Evolutionary conservation across 2,329 filamentous ascomycete genomes (phyloP).

Genomic region (Xylogone sp.): DNA sequence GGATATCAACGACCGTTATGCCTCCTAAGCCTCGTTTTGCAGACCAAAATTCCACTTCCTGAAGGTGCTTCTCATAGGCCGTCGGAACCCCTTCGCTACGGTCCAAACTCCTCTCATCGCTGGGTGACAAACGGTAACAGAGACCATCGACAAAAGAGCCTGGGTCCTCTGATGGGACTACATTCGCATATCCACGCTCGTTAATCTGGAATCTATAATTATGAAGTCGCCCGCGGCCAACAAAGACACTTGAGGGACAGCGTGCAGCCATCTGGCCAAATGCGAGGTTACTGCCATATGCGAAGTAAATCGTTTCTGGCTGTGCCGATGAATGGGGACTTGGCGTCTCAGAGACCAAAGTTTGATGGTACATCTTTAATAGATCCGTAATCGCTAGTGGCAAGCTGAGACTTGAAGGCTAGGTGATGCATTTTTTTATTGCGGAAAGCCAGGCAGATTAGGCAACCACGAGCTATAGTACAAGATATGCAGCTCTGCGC

Average conservation of each 20-base stretch:
- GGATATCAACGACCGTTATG: neutral
- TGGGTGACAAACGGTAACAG: conserved; percentile 46
- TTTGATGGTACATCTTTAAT: neutral
- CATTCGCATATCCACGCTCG: conserved; percentile 63
- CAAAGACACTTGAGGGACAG: conserved; percentile 49
- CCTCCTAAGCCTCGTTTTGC: neutral
- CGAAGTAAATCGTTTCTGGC: conserved; percentile 52
- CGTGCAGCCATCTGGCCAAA: conserved; percentile 59
- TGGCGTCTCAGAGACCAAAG: neutral
- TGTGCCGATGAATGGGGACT: neutral
- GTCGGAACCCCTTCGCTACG: conserved; percentile 58
- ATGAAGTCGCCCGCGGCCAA: conserved; percentile 47
- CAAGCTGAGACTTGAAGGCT: no score
- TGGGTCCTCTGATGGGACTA: conserved; percentile 27
- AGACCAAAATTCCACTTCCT: conserved; percentile 31
- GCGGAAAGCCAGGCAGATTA: no score
- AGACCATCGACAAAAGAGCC: conserved; percentile 41
- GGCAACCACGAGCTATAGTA: no score
- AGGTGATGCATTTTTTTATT: no score
- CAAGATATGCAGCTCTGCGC: no score
- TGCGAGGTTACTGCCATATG: conserved; percentile 69
- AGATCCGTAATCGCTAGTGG: no score
- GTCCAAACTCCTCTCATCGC: conserved; percentile 52
- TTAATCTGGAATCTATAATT: conserved; percentile 66
- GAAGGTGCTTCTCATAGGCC: conserved; percentile 53